These are phyloP conservation scores for Kodamaea sagamina DNA, from an alignment of 805 yeast species.

Conservation along the genomic window DNA sequence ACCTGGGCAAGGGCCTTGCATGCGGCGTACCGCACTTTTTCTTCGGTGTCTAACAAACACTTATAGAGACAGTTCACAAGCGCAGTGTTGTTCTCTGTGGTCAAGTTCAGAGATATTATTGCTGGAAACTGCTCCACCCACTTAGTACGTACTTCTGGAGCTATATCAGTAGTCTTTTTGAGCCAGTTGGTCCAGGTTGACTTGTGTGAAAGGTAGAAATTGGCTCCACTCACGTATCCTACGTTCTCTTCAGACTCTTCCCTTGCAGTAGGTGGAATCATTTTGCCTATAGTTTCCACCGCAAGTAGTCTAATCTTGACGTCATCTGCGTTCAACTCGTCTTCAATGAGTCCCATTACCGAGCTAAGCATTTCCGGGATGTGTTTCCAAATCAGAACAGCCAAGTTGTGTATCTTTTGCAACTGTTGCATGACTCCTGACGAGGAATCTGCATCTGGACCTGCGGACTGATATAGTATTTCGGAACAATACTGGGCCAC, in stretches of 20 bases:
- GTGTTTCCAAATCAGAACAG: slow-evolving; percentile 71
- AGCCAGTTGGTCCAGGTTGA: slow-evolving; percentile 72
- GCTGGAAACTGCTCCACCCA: slow-evolving; percentile 67
- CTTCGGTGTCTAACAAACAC: slow-evolving; percentile 74
- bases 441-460: background rate
- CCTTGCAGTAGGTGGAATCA: slow-evolving; percentile 39
- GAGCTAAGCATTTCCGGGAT: slow-evolving; percentile 75
- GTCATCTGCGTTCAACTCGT: slow-evolving; percentile 74
- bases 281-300: slow-evolving; percentile 69
- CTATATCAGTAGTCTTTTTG: slow-evolving; percentile 69
- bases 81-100: slow-evolving; percentile 46
- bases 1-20: slow-evolving; percentile 53
- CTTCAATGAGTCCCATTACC: slow-evolving; percentile 76
- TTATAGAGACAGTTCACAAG: slow-evolving; percentile 57
- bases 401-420: slow-evolving; percentile 52
- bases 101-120: slow-evolving; percentile 44
- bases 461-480: slow-evolving; percentile 53
- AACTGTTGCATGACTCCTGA: slow-evolving; percentile 26
- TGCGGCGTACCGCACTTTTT: slow-evolving; percentile 65
- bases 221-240: slow-evolving; percentile 41
- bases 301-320: slow-evolving; percentile 64
- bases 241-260: slow-evolving; percentile 11
- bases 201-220: slow-evolving; percentile 58
- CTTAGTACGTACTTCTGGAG: slow-evolving; percentile 59
- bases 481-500: slow-evolving; percentile 82